Evolutionary conservation across 2,329 filamentous ascomycete genomes (phyloP), one percentile per base, ranked within the genome.

Genomic region (Mariannaea sp.): DNA sequence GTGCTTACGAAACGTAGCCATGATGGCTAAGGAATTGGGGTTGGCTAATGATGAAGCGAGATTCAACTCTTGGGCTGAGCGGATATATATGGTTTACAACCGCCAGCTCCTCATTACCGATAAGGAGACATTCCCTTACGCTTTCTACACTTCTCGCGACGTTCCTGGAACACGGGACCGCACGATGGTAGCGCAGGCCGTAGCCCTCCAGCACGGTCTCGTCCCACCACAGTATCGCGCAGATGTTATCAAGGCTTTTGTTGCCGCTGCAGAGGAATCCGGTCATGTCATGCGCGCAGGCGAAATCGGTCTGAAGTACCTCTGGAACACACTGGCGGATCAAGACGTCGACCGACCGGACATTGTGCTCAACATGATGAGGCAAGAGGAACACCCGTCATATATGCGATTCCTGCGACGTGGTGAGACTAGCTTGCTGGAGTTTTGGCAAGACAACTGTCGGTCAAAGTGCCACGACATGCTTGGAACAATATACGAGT

Each of bases 401-500:
- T 79, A 78, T 52, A 76, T 79, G 75, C 73, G 76, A 0, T 78
- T 79, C 58, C 57, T 79, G 2, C 66, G 75, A 1, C 67, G 71
- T 2, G 75, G 76, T 0, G 76, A 78, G 55, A 76, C 74, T 2
- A 76, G 70, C 1, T 61, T 76, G 3, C 64, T 72, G 9, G 74
- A 76, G 56, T 77, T 77, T 44, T 77, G 73, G 74, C 73, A 76
- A 56, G 71, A 75, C 39, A 69, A 70, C 7, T 76, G 73, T 60
- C 66, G 74, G 16, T 71, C 68, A 13, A 77, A 77, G 57, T 76
- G 75, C 40, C 76, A 79, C 56, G 76, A 78, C 57, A 77, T 79
- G 75, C 66, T 78, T 6, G 76, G 76, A 0, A 77, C 73, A 1
- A 76, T 78, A 26, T 77, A 77, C 36, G 75, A 78, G 57, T 78